Base-by-base conservation (phyloP, 371 early-diverging fungal genomes). In the Batkoa obscura region DNA sequence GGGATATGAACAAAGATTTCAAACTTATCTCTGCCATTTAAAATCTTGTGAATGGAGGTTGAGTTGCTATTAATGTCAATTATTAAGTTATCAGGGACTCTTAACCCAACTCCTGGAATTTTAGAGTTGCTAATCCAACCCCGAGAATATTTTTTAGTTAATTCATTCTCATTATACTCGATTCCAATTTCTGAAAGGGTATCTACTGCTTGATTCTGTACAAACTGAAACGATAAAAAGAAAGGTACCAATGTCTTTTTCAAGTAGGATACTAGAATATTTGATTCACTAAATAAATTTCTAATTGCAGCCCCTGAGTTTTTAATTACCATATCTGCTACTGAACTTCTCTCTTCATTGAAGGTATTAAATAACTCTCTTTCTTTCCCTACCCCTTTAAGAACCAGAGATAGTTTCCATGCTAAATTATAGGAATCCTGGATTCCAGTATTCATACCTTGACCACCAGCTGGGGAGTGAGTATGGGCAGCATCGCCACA, bases 381-480 rank as follows among this genome's bases (percentile, higher is more conserved):
- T 4, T 2, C 23, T 23, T 58, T 49, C 2, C 58, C 55, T 1
- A 59, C 36, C 8, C 58, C 57, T 17, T 62, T 45, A 3, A 66
- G n/a, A 0, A 65, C 67, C n/a, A 64, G 43, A 2, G 66, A 62
- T 15, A 75, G 50, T 52, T 69, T 72, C 73, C 75, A 75, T 1
- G 65, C 66, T 37, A 75, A 36, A 39, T 70, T 68, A 39, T 62
- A 57, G 5, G 71, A 73, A 59, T 75, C 73, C 13, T 70, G 72
- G 2, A 72, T 43, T 17, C 75, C 75, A 1, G 67, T 66, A 61
- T 71, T 71, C 64, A 71, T 37, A 0, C 75, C 75, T 60, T 66
- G 67, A 1, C 72, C 73, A 5, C 71, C 72, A 2, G 66, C 61
- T 12, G 74, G 74, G 0, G 62, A 62, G 35, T 66, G 64, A 1